phyloP scores from a whole-genome alignment of 129 eudicot species.

The Tagetes erecta region DNA sequence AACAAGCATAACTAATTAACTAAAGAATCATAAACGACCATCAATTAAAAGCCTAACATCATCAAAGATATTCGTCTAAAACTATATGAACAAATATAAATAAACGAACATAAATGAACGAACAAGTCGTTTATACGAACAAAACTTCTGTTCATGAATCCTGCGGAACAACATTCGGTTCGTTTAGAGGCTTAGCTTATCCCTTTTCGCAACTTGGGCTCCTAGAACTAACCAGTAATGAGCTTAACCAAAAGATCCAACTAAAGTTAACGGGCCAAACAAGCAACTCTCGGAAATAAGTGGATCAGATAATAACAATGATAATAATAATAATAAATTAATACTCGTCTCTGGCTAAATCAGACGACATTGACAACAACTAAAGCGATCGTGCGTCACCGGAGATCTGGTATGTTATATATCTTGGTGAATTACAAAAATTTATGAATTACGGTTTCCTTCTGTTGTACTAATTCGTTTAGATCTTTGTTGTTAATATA shows the following conservation, averaged over 20 bases:
- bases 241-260: slow-evolving; percentile 12
- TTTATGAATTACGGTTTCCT: not conserved
- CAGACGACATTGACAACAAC: slow-evolving; percentile 20
- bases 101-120: too few species aligned
- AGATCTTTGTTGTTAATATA: not conserved
- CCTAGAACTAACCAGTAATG: not conserved
- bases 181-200: too few species aligned
- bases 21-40: too few species aligned
- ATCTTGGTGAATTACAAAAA: not conserved
- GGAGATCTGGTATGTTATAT: slow-evolving; percentile 20
- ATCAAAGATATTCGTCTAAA: too few species aligned
- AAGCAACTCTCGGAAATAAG: slow-evolving; percentile 12
- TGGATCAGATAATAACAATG: slow-evolving; percentile 29
- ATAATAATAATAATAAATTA: not conserved
- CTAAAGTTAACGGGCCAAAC: not conserved
- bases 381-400: slow-evolving; percentile 27
- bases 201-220: too few species aligned
- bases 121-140: too few species aligned
- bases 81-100: too few species aligned
- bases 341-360: not conserved
- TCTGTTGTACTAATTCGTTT: not conserved
- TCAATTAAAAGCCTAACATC: too few species aligned
- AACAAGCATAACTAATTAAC: too few species aligned
- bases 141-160: too few species aligned
- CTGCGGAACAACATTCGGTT: too few species aligned